Base-by-base conservation (phyloP, 2,329 filamentous ascomycete species). In the Diaporthe aspalathi region DNA sequence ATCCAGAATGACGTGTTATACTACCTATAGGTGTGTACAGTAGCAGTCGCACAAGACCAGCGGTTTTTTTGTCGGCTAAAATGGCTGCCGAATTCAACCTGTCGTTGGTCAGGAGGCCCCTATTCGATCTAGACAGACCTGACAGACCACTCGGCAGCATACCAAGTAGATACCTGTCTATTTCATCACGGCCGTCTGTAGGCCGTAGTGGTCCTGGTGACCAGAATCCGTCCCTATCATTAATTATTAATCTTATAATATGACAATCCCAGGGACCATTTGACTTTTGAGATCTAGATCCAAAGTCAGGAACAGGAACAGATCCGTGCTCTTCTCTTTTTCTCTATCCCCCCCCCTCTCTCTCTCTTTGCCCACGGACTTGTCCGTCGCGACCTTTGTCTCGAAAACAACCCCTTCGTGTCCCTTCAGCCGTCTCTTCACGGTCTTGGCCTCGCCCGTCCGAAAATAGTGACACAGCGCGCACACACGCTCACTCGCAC, bases 41-140 rank as follows among this genome's bases (percentile, higher is more conserved):
- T n/a, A n/a, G n/a, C n/a, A n/a, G n/a, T n/a, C n/a, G n/a, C 20
- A 65, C 60, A 65, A 65, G 60, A 50, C 45, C 45, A 47, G 6
- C 32, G 29, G n/a, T n/a, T n/a, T n/a, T n/a, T n/a, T 22, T 65
- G 43, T 29, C 29, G 27, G 60, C 60, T 65, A 45, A n/a, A 49
- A 22, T 65, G 45, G 60, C 60, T 50, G 60, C 35, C 60, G 20
- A 22, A n/a, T 24, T 12, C 38, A 20, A 27, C 40, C 22, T 57
- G n/a, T 14, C 17, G 17, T 9, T 40, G 35, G 35, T 17, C 54
- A 35, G 24, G 17, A 5, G 32, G 32, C 32, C 32, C n/a, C n/a
- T n/a, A n/a, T n/a, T n/a, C n/a, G n/a, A n/a, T n/a, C n/a, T n/a
- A n/a, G 32, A 35, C 9, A 9, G 32, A 35, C 5, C 9, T 35